A percentile compares a stretch with the other conserved stretches of the same genome.
Conservation (phyloP, 257 asterid genomes). For the Rauvolfia tetraphylla region DNA sequence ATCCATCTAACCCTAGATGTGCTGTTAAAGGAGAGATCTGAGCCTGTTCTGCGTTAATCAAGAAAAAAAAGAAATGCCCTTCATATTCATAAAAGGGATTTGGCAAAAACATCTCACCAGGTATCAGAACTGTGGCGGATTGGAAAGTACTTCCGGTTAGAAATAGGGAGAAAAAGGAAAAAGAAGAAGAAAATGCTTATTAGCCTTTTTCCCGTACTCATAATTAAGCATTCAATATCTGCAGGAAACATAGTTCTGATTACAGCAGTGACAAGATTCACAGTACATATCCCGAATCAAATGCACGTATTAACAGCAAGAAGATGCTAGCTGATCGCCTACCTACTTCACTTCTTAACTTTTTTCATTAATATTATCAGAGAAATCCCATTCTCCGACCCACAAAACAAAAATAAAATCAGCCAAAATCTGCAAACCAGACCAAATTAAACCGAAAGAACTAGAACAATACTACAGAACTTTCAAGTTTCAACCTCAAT, state of each 20-base stretch:
- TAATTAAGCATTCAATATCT: conserved; percentile 4
- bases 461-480: not conserved
- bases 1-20: not conserved
- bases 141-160: not conserved
- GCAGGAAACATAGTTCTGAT: conserved; percentile 3
- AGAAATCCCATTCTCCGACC: conserved; percentile 12
- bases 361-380: not conserved
- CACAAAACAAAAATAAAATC: conserved; percentile 1
- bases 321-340: not conserved
- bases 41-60: not conserved
- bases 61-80: not conserved
- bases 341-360: not conserved
- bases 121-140: too few relatives aligned
- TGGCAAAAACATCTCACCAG: not conserved
- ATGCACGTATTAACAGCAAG: not conserved
- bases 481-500: not conserved
- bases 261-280: not conserved
- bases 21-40: not conserved
- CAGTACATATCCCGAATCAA: not conserved
- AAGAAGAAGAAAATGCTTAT: not conserved
- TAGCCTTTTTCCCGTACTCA: not conserved
- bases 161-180: not conserved
- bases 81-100: not conserved
- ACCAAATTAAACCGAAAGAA: not conserved
- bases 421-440: conserved; percentile 10